These are phyloP conservation scores for Saccharata proteae DNA, from an alignment of 2,329 filamentous ascomycete genomes.

Conservation along the genomic window DNA sequence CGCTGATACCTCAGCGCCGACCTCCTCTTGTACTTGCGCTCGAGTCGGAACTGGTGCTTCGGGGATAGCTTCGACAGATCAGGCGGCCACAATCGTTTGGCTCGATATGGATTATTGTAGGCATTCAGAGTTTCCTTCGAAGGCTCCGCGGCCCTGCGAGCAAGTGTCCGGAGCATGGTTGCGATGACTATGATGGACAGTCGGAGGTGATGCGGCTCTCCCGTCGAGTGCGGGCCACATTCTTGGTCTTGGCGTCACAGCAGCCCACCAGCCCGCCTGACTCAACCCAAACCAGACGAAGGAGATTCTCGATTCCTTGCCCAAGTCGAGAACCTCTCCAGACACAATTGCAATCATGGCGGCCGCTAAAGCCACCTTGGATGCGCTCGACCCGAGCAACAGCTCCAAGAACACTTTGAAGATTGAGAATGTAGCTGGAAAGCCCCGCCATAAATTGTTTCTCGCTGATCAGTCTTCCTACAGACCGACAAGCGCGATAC, in stretches of 20 bases:
- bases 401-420: conserved; percentile 50
- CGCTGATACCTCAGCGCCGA: conserved; percentile 48
- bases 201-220: not conserved
- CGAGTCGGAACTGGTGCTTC: conserved; percentile 65
- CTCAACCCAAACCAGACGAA: not conserved
- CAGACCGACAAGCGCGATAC: conserved; percentile 76
- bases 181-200: conserved; percentile 5
- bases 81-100: conserved; percentile 67
- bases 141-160: conserved; percentile 27
- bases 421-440: conserved; percentile 44
- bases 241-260: not conserved
- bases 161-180: conserved; percentile 37
- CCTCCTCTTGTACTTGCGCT: conserved; percentile 66
- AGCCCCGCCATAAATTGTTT: conserved; percentile 6
- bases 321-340: too few relatives aligned
- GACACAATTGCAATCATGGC: conserved; percentile 26
- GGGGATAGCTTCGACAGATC: conserved; percentile 57
- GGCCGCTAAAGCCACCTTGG: conserved; percentile 39
- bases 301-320: too few relatives aligned
- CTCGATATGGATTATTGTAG: conserved; percentile 47
- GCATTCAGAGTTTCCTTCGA: conserved; percentile 24
- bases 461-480: conserved; percentile 23
- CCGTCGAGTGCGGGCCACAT: not conserved
- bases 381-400: conserved; percentile 42
- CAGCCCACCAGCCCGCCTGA: not conserved